phyloP scores from a whole-genome alignment of 2,329 filamentous ascomycete species.

The Herpotrichia juniperi region DNA sequence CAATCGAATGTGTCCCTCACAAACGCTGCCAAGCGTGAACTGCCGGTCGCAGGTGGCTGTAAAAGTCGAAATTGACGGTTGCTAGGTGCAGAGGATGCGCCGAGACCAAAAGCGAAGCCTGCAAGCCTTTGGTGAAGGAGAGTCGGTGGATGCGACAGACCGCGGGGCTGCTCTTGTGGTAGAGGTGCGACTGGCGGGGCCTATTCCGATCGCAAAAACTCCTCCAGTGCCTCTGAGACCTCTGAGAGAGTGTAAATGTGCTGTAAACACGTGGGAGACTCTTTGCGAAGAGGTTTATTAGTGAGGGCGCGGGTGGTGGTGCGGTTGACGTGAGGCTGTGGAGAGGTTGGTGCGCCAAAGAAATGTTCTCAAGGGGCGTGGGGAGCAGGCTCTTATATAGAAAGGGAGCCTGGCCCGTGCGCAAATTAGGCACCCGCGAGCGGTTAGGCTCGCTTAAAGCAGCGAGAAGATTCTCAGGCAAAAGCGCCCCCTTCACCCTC shows the following conservation, averaged over 20 bases:
- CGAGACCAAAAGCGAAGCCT: constrained; percentile 49
- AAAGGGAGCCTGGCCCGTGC: not conserved
- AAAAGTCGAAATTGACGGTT: constrained; percentile 30
- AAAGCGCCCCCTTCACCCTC: not conserved
- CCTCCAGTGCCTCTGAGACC: constrained; percentile 21
- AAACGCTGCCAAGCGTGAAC: constrained; percentile 52
- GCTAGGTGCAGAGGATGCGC: constrained; percentile 31
- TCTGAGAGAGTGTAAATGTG: constrained; percentile 26
- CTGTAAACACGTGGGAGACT: not conserved
- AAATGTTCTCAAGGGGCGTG: constrained; percentile 1
- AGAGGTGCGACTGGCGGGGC: not conserved
- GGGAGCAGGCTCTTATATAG: not conserved
- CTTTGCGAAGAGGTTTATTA: not conserved
- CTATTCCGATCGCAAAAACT: constrained; percentile 31
- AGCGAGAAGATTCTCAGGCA: not conserved
- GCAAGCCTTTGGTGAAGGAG: constrained; percentile 47
- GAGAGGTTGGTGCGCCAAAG: not conserved
- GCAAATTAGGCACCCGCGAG: not conserved
- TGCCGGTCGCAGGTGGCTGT: constrained; percentile 28
- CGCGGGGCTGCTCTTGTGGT: constrained; percentile 31
- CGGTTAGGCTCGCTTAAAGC: constrained; percentile 1
- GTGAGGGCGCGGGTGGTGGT: not conserved
- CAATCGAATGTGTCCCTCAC: constrained; percentile 97
- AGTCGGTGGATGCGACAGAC: constrained; percentile 27
- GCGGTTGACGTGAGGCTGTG: not conserved